phyloP scores from a whole-genome alignment of 257 asterid genomes.

The Salvia splendens region DNA sequence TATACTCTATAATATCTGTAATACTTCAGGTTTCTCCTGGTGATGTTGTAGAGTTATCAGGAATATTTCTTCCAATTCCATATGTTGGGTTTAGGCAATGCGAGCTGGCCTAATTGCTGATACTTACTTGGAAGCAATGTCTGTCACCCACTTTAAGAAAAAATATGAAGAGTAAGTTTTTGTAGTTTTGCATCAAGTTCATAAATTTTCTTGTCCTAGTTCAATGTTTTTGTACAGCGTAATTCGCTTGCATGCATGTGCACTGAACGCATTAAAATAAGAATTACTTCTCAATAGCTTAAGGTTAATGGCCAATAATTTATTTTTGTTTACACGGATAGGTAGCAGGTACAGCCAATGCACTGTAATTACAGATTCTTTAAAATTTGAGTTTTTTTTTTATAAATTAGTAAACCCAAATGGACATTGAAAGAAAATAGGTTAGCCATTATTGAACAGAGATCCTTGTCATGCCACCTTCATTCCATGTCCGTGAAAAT shows the following conservation, averaged over 20 bases:
- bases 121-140: constrained; percentile 97
- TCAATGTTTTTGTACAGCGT: background rate
- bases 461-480: background rate
- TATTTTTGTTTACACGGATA: constrained; percentile 1
- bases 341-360: background rate
- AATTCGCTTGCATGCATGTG: background rate
- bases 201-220: background rate
- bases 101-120: constrained; percentile 98
- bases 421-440: background rate
- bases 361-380: background rate
- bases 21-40: constrained; percentile 87
- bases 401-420: background rate
- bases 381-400: background rate
- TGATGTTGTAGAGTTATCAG: constrained; percentile 89
- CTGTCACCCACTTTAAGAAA: constrained; percentile 85
- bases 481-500: constrained; percentile 8
- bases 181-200: background rate
- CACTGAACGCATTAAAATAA: background rate
- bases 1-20: constrained; percentile 14
- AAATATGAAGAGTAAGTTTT: constrained; percentile 88
- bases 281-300: background rate
- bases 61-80: constrained; percentile 95
- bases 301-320: background rate
- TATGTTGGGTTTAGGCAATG: constrained; percentile 98
- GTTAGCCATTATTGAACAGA: background rate